A percentile compares a stretch with the other conserved stretches of the same genome.
Evolutionary conservation across 805 yeast genomes (phyloP).

Genomic region (Myxozyma monticola): DNA sequence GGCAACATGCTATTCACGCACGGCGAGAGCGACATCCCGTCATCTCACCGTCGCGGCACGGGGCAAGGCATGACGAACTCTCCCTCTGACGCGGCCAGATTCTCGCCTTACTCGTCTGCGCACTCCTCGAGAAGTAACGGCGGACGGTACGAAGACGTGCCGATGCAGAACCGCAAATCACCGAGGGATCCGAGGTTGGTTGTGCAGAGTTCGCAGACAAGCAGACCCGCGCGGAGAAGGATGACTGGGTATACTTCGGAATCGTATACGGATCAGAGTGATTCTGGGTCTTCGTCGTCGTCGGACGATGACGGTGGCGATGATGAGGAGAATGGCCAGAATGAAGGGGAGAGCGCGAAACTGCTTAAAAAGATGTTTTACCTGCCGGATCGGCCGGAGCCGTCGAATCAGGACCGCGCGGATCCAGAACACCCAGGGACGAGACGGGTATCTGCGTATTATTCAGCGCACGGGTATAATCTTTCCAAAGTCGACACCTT

Average conservation of each 20-base stretch:
- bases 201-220: not conserved
- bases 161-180: constrained; percentile 2
- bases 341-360: not conserved
- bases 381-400: constrained; percentile 4
- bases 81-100: not conserved
- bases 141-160: constrained; percentile 13
- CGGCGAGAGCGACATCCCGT: constrained; percentile 77
- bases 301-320: not conserved
- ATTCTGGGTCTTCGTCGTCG: not conserved
- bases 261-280: not conserved
- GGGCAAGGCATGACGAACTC: not conserved
- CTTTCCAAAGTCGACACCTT: constrained; percentile 63
- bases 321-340: constrained; percentile 1
- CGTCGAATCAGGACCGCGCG: constrained; percentile 1
- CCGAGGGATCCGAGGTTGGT: constrained; percentile 14
- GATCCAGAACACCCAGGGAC: constrained; percentile 1
- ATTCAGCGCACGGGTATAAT: constrained; percentile 80
- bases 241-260: constrained; percentile 2
- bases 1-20: constrained; percentile 69
- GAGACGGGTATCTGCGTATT: constrained; percentile 81
- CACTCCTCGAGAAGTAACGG: no score
- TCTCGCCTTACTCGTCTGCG: constrained; percentile 11
- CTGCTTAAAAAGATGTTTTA: not conserved
- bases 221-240: constrained; percentile 1
- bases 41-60: constrained; percentile 58